These are phyloP conservation scores for Knoxia roxburghii DNA, from an alignment of 257 asterid genomes.

Conservation along the genomic window DNA sequence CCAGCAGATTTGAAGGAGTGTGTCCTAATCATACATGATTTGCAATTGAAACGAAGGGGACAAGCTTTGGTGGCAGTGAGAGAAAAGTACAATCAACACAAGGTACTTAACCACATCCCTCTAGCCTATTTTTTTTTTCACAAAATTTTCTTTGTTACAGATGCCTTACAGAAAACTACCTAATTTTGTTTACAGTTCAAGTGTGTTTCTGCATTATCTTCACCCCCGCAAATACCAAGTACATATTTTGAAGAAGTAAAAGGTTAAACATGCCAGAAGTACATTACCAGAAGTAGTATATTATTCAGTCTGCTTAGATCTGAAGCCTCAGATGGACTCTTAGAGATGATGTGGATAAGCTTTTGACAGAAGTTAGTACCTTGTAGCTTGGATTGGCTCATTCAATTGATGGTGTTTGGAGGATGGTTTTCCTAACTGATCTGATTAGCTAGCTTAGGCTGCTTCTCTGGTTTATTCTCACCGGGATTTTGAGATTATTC, in stretches of 20 bases:
- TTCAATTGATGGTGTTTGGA: neutral
- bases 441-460: slow-evolving; percentile 4
- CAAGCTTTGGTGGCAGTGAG: slow-evolving; percentile 51
- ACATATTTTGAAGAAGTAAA: slow-evolving; percentile 30
- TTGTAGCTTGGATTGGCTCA: slow-evolving; percentile 1
- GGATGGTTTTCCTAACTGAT: slow-evolving; percentile 3
- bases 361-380: slow-evolving; percentile 10
- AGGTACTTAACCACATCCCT: slow-evolving; percentile 31
- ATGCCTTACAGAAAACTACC: slow-evolving; percentile 1
- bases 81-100: slow-evolving; percentile 71
- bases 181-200: slow-evolving; percentile 53
- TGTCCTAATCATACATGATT: slow-evolving; percentile 49
- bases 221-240: slow-evolving; percentile 50
- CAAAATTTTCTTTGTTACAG: neutral
- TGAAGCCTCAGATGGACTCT: neutral
- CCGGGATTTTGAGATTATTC: neutral
- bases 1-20: slow-evolving; percentile 67
- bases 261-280: neutral
- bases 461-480: neutral
- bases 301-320: neutral
- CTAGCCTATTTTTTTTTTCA: neutral
- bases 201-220: slow-evolving; percentile 42
- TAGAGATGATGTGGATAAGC: slow-evolving; percentile 8
- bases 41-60: slow-evolving; percentile 58
- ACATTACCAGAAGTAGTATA: no score